A percentile compares a stretch with the other conserved stretches of the same genome.
Conservation (phyloP, 805 yeast species). For the Spathaspora girioi region DNA sequence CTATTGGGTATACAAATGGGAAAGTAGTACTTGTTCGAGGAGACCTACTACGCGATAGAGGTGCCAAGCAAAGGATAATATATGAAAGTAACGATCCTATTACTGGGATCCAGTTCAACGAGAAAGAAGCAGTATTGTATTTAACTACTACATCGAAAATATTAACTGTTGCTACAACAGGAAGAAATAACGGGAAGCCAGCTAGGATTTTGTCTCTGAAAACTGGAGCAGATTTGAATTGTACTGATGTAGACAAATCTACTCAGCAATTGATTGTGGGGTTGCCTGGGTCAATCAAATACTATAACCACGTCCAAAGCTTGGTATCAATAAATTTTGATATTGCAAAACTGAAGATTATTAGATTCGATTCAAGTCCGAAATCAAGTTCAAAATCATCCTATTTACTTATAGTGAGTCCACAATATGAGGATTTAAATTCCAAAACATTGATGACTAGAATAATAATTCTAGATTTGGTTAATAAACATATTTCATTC, state of each 20-base stretch:
- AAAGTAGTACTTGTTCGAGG: constrained; percentile 79
- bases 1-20: constrained; percentile 83
- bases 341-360: constrained; percentile 50
- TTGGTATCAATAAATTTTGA: constrained; percentile 54
- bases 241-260: constrained; percentile 40
- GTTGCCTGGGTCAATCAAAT: constrained; percentile 57
- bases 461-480: constrained; percentile 64
- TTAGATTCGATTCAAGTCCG: constrained; percentile 39
- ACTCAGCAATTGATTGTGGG: constrained; percentile 60
- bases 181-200: constrained; percentile 70
- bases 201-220: constrained; percentile 41
- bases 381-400: not conserved
- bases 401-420: constrained; percentile 58
- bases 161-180: constrained; percentile 69
- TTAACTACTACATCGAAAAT: constrained; percentile 74
- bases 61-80: constrained; percentile 79
- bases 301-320: constrained; percentile 55
- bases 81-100: constrained; percentile 77
- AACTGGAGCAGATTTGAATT: constrained; percentile 48
- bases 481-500: constrained; percentile 67
- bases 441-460: constrained; percentile 42
- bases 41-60: constrained; percentile 82
- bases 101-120: constrained; percentile 66
- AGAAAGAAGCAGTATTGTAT: constrained; percentile 50
- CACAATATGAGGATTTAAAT: constrained; percentile 27